Evolutionary conservation across 2,329 filamentous ascomycete species (phyloP).

Genomic region (Diplodia scrobiculata): DNA sequence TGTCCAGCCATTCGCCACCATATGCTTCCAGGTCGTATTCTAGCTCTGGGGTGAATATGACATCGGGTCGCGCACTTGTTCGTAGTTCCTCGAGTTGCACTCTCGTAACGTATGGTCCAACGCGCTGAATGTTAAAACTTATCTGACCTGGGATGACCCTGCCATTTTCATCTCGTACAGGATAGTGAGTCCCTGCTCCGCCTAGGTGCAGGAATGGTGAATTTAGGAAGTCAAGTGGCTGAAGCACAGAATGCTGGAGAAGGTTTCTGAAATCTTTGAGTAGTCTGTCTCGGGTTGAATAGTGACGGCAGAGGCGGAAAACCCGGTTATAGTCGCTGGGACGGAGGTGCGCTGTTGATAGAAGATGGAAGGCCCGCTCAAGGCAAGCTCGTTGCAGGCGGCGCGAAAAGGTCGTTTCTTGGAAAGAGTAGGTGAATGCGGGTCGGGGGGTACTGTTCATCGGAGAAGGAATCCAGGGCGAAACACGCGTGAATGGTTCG

Average conservation of each 20-base stretch:
- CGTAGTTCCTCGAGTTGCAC: constrained; percentile 11
- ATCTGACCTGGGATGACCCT: constrained; percentile 40
- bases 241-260: constrained; percentile 45
- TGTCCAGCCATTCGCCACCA: constrained; percentile 75
- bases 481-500: background rate
- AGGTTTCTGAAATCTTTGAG: constrained; percentile 45
- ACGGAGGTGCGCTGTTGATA: constrained; percentile 50
- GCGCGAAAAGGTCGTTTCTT: constrained; percentile 69
- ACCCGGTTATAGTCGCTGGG: constrained; percentile 49
- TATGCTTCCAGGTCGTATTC: constrained; percentile 63
- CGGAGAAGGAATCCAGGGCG: background rate
- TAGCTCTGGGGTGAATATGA: constrained; percentile 7
- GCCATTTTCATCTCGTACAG: constrained; percentile 44
- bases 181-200: constrained; percentile 68
- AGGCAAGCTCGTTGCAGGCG: constrained; percentile 67
- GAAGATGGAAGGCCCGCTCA: constrained; percentile 64
- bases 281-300: constrained; percentile 50
- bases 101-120: constrained; percentile 34
- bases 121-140: constrained; percentile 39
- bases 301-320: constrained; percentile 70
- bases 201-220: constrained; percentile 68
- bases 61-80: background rate
- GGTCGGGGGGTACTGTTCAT: constrained; percentile 1
- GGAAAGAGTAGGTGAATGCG: constrained; percentile 60
- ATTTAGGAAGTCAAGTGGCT: constrained; percentile 61